A percentile compares a stretch with the other conserved stretches of the same genome.
phyloP scores from a whole-genome alignment of 768 basidiomycete species.

The Cyclocybe cylindracea region DNA sequence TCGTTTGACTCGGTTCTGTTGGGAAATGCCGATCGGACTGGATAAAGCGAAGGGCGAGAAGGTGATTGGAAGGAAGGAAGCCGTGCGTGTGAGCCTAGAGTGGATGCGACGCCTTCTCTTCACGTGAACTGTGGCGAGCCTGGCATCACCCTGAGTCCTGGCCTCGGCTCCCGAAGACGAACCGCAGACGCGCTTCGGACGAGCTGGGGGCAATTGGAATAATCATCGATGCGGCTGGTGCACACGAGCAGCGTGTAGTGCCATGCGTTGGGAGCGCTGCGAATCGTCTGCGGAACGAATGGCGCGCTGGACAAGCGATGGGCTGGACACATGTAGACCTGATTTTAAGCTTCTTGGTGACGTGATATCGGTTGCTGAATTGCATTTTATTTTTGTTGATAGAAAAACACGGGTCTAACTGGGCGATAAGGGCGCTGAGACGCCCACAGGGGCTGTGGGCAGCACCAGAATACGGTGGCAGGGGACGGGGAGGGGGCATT shows the following conservation, averaged over 20 bases:
- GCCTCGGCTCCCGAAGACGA: too few relatives aligned
- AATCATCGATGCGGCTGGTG: too few relatives aligned
- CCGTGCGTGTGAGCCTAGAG: conserved; percentile 27
- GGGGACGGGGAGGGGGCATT: background rate
- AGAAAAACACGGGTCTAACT: conserved; percentile 32
- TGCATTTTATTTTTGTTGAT: conserved; percentile 8
- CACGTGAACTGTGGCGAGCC: background rate
- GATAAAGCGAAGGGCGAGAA: conserved; percentile 1
- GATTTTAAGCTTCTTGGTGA: conserved; percentile 25
- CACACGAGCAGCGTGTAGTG: background rate
- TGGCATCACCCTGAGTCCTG: too few relatives aligned
- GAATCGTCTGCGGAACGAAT: conserved; percentile 1
- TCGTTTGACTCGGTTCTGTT: too few relatives aligned
- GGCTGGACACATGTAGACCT: background rate
- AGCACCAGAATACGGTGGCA: background rate
- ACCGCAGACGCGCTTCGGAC: too few relatives aligned
- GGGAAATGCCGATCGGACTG: background rate
- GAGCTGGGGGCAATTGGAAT: too few relatives aligned
- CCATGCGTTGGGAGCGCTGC: background rate
- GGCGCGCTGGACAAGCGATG: background rate
- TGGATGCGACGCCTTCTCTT: background rate
- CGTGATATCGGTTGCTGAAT: conserved; percentile 35
- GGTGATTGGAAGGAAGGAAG: conserved; percentile 9
- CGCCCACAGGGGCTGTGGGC: background rate
- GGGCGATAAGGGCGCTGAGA: conserved; percentile 18